Conservation (phyloP, 176 grass and related monocot genomes). For the Hordeum vulgare region DNA sequence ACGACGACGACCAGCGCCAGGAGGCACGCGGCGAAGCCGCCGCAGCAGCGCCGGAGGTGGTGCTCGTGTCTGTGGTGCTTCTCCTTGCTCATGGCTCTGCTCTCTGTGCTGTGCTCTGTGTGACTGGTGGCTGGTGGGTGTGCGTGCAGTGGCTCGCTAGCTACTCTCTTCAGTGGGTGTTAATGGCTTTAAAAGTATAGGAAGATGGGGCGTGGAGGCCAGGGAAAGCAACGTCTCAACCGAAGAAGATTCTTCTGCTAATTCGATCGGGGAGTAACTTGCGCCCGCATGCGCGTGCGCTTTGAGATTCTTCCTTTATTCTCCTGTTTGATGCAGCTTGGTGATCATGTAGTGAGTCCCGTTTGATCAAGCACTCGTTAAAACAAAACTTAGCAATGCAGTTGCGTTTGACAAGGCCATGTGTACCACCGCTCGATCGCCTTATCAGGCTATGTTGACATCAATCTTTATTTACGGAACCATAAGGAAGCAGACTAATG, state of each 20-base stretch:
- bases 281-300: neutral
- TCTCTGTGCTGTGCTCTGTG: neutral
- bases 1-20: constrained; percentile 50
- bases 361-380: neutral
- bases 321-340: neutral
- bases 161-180: neutral
- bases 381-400: no score
- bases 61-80: constrained; percentile 31
- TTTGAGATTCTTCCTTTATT: neutral
- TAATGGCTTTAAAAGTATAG: neutral
- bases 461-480: neutral
- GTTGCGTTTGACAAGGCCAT: neutral
- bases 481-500: neutral
- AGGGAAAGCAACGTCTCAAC: constrained; percentile 45
- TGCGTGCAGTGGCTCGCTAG: neutral
- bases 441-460: neutral
- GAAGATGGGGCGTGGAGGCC: neutral
- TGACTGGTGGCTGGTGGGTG: neutral
- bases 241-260: constrained; percentile 32
- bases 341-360: neutral
- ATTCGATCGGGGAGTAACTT: neutral
- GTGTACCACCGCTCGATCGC: neutral
- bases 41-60: constrained; percentile 36
- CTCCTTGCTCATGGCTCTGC: constrained; percentile 35
- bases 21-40: constrained; percentile 44